Base-by-base conservation (phyloP, 371 early-diverging fungal species). In the Rhizomucor miehei region DNA sequence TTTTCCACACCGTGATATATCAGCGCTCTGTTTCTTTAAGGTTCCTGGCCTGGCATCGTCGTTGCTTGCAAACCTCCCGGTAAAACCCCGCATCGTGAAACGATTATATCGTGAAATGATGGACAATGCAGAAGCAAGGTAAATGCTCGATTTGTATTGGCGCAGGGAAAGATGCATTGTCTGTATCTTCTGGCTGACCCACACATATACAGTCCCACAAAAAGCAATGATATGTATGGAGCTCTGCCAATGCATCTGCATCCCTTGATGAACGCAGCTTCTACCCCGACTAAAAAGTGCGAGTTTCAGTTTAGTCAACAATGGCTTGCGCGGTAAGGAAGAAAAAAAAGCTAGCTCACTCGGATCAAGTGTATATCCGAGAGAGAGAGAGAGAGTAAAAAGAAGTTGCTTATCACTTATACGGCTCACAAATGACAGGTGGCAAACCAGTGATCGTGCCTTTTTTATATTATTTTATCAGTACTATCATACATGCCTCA, bases 381-480 rank as follows among this genome's bases (percentile, higher is more conserved):
- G n/a, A n/a, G n/a, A n/a, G n/a, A n/a, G n/a, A n/a, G n/a, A n/a
- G n/a, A n/a, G n/a, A n/a, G n/a, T n/a, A 8, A 8, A 29, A 29
- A 29, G 5, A 29, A 29, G 8, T 29, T 29, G 29, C 29, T 29
- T 29, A 29, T n/a, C n/a, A n/a, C 29, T 5, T 29, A 29, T 29
- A 29, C 29, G n/a, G n/a, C n/a, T n/a, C n/a, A n/a, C n/a, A n/a
- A n/a, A 19, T 41, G 6, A 6, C 37, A 72, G 77, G 55, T 77
- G 84, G 84, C 73, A 75, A 44, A 79, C 79, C 29, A 80, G 81
- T 21, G 84, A 84, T 46, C 79, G 81, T 25, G 81, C 80, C 38
- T 52, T 84, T 6, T 84, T 80, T 48, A 80, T 81, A 51, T 62
- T 78, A 17, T 84, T 84, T 59, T 84, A 81, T 52, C 67, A 74